A percentile compares a stretch with the other conserved stretches of the same genome.
phyloP scores from a whole-genome alignment of 2,329 filamentous ascomycete species.

The Trichophyton schoenleinii region DNA sequence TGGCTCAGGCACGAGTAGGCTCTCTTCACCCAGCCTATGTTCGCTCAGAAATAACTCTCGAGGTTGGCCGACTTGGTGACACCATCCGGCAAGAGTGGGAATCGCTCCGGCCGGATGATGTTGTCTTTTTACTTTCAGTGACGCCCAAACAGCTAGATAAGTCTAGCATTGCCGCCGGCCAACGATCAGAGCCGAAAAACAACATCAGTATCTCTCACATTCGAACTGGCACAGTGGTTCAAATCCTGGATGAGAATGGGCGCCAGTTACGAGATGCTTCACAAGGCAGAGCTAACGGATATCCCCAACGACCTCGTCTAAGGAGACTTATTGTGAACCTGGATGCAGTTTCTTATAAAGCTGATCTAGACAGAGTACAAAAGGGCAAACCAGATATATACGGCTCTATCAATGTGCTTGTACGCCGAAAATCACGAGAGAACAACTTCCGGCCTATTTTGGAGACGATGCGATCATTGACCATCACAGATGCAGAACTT shows the following conservation, averaged over 20 bases:
- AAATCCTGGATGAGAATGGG: conserved; percentile 76
- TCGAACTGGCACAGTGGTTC: conserved; percentile 72
- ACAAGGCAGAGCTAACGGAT: conserved; percentile 48
- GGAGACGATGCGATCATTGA: conserved; percentile 77
- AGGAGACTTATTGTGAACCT: conserved; percentile 68
- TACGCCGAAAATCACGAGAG: conserved; percentile 72
- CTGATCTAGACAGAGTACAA: conserved; percentile 55
- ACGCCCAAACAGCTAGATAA: conserved; percentile 40
- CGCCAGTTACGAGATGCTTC: conserved; percentile 51
- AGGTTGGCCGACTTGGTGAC: conserved; percentile 66
- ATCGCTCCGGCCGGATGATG: conserved; percentile 69
- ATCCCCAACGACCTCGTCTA: conserved; percentile 44
- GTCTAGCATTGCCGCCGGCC: conserved; percentile 11
- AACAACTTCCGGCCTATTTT: conserved; percentile 96
- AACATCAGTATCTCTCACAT: conserved; percentile 51
- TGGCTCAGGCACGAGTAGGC: conserved; percentile 70
- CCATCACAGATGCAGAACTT: conserved; percentile 71
- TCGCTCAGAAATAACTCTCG: conserved; percentile 71
- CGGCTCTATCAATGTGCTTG: conserved; percentile 69
- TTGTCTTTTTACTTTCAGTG: conserved; percentile 74
- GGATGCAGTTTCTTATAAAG: conserved; percentile 64
- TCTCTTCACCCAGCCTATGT: conserved; percentile 72
- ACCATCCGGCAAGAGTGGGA: conserved; percentile 81
- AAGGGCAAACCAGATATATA: conserved; percentile 68
- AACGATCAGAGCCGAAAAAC: conserved; percentile 29